These are phyloP conservation scores for Trematosphaeria pertusa DNA, from an alignment of 2,329 filamentous ascomycete genomes.

Conservation along the genomic window DNA sequence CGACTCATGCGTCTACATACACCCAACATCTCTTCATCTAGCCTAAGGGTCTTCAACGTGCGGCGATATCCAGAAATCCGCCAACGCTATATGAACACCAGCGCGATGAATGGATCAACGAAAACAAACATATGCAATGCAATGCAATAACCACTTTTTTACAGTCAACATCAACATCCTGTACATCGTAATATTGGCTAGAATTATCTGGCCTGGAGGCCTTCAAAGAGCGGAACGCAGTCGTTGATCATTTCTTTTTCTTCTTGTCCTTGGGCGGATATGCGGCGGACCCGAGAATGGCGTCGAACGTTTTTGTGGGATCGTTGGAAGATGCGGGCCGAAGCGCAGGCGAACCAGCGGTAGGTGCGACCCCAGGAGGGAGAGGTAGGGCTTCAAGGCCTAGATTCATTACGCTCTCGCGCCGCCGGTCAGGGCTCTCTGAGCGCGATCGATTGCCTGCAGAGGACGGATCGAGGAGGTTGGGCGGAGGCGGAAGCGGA, in stretches of 20 bases:
- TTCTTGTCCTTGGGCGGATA: constrained; percentile 26
- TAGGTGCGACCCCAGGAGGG: constrained; percentile 50
- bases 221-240: too few species aligned
- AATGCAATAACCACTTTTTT: too few species aligned
- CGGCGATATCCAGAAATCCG: too few species aligned
- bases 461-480: constrained; percentile 31
- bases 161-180: too few species aligned
- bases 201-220: too few species aligned
- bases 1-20: too few species aligned
- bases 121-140: too few species aligned
- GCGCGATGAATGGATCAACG: too few species aligned
- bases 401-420: constrained; percentile 54
- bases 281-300: constrained; percentile 49
- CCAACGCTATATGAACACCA: too few species aligned
- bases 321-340: constrained; percentile 44
- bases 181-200: too few species aligned
- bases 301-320: constrained; percentile 58
- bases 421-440: constrained; percentile 41
- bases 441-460: constrained; percentile 28
- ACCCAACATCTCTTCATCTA: too few species aligned
- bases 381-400: constrained; percentile 57
- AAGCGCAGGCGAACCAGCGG: constrained; percentile 29
- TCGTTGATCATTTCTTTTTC: constrained; percentile 39
- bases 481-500: constrained; percentile 41
- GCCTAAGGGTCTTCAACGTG: too few species aligned